Conservation (phyloP, 306 rosid species). For the Vigna angularis region DNA sequence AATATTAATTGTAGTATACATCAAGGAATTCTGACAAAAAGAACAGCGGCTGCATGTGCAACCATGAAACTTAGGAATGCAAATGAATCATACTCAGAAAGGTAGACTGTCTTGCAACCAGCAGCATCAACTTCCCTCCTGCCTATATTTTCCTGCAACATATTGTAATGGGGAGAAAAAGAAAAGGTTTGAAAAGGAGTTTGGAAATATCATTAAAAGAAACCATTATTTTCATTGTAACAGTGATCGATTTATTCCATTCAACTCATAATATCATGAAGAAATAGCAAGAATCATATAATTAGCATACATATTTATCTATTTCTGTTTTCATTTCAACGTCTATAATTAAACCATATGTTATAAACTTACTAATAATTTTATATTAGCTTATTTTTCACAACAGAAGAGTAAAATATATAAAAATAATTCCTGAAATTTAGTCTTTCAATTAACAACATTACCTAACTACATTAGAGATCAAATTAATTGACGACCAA, state of each 20-base stretch:
- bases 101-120: slow-evolving; percentile 76
- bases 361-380: not conserved
- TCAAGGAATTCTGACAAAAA: not conserved
- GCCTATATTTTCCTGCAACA: slow-evolving; percentile 71
- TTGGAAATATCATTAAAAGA: not conserved
- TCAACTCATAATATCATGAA: slow-evolving; percentile 8
- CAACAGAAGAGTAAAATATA: not conserved
- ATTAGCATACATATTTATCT: not conserved
- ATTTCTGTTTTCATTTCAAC: not conserved
- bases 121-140: slow-evolving; percentile 83
- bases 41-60: not conserved
- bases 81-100: slow-evolving; percentile 75
- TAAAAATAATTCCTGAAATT: not conserved
- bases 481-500: not conserved
- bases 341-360: not conserved
- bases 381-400: no score
- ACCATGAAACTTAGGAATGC: not conserved
- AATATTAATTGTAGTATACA: no score
- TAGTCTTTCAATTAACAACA: not conserved
- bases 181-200: slow-evolving; percentile 17
- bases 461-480: not conserved
- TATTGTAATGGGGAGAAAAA: slow-evolving; percentile 23
- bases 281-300: slow-evolving; percentile 16
- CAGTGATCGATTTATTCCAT: slow-evolving; percentile 20
- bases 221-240: not conserved